Evolutionary conservation across 2,329 filamentous ascomycete genomes (phyloP).

Genomic region (Cytospora mali): DNA sequence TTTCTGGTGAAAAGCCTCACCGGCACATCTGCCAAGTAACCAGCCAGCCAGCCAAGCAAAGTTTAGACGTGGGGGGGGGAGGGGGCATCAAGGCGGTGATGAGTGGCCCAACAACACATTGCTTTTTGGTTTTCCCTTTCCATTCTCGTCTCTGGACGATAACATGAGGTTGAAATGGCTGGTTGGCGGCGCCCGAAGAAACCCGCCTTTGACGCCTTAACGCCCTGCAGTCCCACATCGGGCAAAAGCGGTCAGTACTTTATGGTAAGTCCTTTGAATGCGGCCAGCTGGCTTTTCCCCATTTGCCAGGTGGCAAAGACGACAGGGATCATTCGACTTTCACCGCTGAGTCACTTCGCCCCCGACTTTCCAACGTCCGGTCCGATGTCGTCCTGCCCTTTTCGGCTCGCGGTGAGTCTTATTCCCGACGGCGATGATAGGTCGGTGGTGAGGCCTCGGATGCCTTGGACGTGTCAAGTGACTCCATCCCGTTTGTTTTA

Average conservation of each 20-base stretch:
- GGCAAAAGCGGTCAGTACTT: constrained; percentile 19
- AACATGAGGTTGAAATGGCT: neutral
- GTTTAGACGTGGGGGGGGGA: constrained; percentile 2
- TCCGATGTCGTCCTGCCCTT: constrained; percentile 6
- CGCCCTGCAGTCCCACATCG: constrained; percentile 6
- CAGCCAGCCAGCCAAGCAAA: too few relatives aligned
- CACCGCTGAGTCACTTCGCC: constrained; percentile 18
- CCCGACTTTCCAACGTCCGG: constrained; percentile 16
- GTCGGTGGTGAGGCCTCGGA: constrained; percentile 10
- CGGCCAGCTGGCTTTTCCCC: constrained; percentile 19
- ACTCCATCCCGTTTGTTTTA: neutral
- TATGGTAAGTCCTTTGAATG: neutral
- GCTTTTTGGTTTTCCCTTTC: neutral
- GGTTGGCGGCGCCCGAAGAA: neutral
- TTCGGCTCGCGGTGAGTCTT: constrained; percentile 3
- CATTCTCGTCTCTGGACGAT: neutral
- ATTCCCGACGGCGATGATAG: neutral
- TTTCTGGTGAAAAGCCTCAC: neutral
- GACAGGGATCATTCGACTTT: constrained; percentile 1
- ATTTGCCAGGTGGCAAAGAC: constrained; percentile 19
- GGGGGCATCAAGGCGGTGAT: too few relatives aligned
- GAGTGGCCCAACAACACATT: constrained; percentile 3
- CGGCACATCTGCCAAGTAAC: neutral
- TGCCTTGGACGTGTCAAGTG: constrained; percentile 17
- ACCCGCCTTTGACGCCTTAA: neutral